Evolutionary conservation across 2,329 filamentous ascomycete species (phyloP).

Genomic region (Amesomyces nigricolor): DNA sequence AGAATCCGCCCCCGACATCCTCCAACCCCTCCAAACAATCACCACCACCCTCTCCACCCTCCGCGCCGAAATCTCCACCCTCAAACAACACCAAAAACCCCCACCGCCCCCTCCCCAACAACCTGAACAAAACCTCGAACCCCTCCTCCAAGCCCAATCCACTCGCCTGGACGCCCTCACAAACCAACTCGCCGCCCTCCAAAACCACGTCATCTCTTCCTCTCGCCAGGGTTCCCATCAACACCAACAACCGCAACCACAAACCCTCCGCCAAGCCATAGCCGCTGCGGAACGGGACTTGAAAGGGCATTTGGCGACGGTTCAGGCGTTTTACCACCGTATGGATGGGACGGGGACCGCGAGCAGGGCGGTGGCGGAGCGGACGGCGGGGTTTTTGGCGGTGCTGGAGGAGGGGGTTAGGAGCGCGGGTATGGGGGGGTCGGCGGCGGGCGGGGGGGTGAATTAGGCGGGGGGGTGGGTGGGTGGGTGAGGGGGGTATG

Average conservation of each 20-base stretch:
- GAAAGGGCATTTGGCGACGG: conserved; percentile 7
- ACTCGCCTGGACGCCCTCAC: conserved; percentile 12
- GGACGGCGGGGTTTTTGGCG: conserved; percentile 17
- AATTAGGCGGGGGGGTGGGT: neutral
- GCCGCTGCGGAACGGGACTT: conserved; percentile 20
- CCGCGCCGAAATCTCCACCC: conserved; percentile 11
- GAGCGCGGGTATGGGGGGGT: neutral
- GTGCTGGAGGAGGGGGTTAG: conserved; percentile 2
- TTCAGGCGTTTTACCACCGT: conserved; percentile 17
- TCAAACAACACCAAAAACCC: conserved; percentile 3
- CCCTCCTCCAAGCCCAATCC: conserved; percentile 16
- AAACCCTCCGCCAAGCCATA: conserved; percentile 20
- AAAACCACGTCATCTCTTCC: neutral
- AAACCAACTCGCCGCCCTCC: conserved; percentile 9
- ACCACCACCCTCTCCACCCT: conserved; percentile 3
- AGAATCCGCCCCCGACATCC: neutral
- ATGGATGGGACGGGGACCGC: neutral
- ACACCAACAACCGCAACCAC: no score
- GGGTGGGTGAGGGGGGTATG: neutral
- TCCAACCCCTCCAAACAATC: conserved; percentile 13
- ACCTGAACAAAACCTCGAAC: conserved; percentile 1
- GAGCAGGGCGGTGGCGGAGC: conserved; percentile 11
- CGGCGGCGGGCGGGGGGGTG: neutral
- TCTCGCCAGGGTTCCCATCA: no score
- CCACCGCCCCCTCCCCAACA: neutral